Conservation (phyloP, 1,139 yeast genomes). For the Geotrichum candidum region DNA sequence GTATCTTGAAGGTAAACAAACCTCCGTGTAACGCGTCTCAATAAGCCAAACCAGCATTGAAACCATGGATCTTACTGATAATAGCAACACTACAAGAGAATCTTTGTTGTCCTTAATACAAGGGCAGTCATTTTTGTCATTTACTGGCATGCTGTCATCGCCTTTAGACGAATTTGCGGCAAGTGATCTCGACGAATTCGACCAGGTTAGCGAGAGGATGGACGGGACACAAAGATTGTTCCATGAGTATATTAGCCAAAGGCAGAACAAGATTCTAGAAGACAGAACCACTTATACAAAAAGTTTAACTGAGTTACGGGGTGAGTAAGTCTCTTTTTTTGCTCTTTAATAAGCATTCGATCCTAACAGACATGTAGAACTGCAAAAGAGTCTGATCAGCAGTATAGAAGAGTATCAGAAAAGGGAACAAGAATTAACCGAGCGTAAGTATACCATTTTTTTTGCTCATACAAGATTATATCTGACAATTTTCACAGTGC, state of each 20-base stretch:
- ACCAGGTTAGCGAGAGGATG: constrained; percentile 24
- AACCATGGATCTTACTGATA: not conserved
- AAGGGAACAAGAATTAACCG: constrained; percentile 21
- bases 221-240: constrained; percentile 27
- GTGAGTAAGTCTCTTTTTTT: not conserved
- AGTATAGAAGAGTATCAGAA: constrained; percentile 27
- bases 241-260: constrained; percentile 24
- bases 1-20: not conserved
- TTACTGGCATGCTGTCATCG: not conserved
- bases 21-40: not conserved
- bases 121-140: constrained; percentile 3
- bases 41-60: not conserved
- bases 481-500: constrained; percentile 7
- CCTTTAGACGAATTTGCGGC: constrained; percentile 20
- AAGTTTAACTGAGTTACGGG: constrained; percentile 23
- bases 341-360: not conserved
- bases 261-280: constrained; percentile 24
- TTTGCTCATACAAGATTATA: not conserved
- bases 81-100: not conserved
- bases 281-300: constrained; percentile 24
- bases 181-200: constrained; percentile 25
- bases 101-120: not conserved
- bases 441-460: constrained; percentile 12
- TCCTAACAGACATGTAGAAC: constrained; percentile 15
- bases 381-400: constrained; percentile 22